phyloP scores from a whole-genome alignment of 164 flowering plant species.

The Vitis amurensis region DNA sequence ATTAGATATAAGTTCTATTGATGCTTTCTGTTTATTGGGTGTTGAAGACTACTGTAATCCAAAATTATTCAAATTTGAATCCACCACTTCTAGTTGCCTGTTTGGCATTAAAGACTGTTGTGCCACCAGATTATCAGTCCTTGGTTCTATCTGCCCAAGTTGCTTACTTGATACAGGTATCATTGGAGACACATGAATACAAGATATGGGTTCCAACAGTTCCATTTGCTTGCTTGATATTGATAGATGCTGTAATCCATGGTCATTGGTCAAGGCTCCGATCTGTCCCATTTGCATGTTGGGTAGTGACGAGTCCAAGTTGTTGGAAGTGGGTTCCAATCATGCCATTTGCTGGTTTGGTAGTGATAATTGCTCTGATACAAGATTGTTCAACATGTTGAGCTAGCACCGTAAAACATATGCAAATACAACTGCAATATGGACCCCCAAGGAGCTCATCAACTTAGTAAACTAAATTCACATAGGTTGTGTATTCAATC shows the following conservation, averaged over 20 bases:
- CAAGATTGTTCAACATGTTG: constrained; percentile 42
- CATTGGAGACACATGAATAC: constrained; percentile 10
- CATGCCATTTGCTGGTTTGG: constrained; percentile 8
- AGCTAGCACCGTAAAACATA: constrained; percentile 7
- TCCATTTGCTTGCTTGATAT: constrained; percentile 25
- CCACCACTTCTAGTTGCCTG: constrained; percentile 17
- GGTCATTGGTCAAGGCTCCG: background rate
- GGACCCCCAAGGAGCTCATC: background rate
- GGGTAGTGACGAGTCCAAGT: background rate
- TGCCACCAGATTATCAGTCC: constrained; percentile 5
- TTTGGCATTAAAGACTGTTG: constrained; percentile 18
- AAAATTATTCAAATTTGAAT: constrained; percentile 5
- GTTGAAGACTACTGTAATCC: constrained; percentile 5
- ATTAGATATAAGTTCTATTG: constrained; percentile 22
- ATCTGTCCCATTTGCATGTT: background rate
- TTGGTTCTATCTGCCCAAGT: constrained; percentile 22
- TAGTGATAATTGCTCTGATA: constrained; percentile 20
- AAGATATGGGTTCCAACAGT: constrained; percentile 16
- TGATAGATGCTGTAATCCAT: constrained; percentile 4
- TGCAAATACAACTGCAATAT: constrained; percentile 1
- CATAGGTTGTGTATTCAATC: too few relatives aligned
- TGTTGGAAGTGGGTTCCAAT: constrained; percentile 1
- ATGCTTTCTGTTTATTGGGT: constrained; percentile 44
- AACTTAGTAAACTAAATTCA: background rate
- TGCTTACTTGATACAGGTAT: constrained; percentile 14